Evolutionary conservation across 768 basidiomycete genomes (phyloP), one percentile per base, ranked within the genome.

Genomic region (Tephrocybe sp.): DNA sequence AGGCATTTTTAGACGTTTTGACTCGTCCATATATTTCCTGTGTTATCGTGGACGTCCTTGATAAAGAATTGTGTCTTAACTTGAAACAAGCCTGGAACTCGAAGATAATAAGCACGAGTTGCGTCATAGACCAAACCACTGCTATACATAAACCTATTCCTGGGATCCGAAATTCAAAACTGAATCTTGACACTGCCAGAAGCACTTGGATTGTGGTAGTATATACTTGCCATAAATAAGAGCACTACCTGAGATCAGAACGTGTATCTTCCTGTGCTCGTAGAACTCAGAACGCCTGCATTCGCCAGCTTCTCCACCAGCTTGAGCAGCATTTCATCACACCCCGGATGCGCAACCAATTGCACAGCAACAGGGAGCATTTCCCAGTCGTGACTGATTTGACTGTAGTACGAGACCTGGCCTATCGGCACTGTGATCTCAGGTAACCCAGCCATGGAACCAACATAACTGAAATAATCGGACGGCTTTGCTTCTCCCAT

Each of bases 371-470:
- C 68, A 46, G 71, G 71, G 31, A 71, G 57, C 48, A 60, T 60
- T 60, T 72, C 69, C 64, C 62, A 65, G 48, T 60, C 52, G 51
- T 62, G 58, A 35, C 60, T 67, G 8, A 72, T 49, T 23, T 65
- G 65, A 48, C 69, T 71, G 41, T 54, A 64, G 62, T 72, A 72
- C 48, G 45, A 39, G 19, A 66, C 69, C 54, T 72, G 67, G 5
- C 71, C 70, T 48, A 72, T 53, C 5, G 71, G 71, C 11, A 72
- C 55, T 9, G 68, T 71, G 13, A 70, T 56, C 52, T 72, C 71
- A 17, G 71, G 70, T 23, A 71, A 54, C 31, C 65, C 69, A 3
- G 60, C 70, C 69, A 71, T 71, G 33, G 71, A 69, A n/a, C 65
- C 65, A 10, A 72, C 35, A 39, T 62, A 69, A 44, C 65, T 66